Base-by-base conservation (phyloP, 2,329 filamentous ascomycete species). In the Talaromyces sp. region DNA sequence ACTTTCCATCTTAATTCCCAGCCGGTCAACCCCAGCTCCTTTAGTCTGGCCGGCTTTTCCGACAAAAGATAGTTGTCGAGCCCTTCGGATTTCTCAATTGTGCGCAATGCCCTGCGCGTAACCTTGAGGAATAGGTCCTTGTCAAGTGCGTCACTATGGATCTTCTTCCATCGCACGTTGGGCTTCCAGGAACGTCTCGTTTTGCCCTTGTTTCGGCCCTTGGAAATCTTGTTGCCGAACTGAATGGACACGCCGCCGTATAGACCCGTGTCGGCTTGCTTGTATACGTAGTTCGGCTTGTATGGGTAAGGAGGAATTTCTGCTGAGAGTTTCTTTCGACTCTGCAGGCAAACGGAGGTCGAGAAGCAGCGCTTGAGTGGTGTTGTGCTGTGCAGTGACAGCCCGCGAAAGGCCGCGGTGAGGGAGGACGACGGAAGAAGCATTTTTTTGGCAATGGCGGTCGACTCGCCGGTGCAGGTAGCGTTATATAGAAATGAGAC, bases 31-130 rank as follows among this genome's bases (percentile, higher is more conserved):
- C 95, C 95, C 61, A 99, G 81, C 76, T 96, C 91, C 79, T 88
- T 90, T 71, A 98, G 83, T 65, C 95, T 85, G 47, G 82, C 84
- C 17, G 88, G 81, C 78, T 92, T 95, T 73, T 87, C 84, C 67
- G 92, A 92, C 49, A 96, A 81, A 53, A 99, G 81, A 78, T 99
- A 99, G 71, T 92, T 87, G 75, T 99, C 95, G 65, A 99, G 82
- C 8, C 95, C 92, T 63, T 93, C 93, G 64, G 89, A 86, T 73
- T 92, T 93, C 72, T 91, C 87, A 71, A 98, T 90, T 39, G 80
- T 81, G 57, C 80, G 71, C 67, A 81, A 65, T 32, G 78, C 78
- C 57, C 77, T 73, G 59, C 75, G 74, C 10, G 77, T 79, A 33
- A 81, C 74, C 64, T 79, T 80, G 58, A 82, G 72, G 57, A 70